Evolutionary conservation across 345 rosid genomes (phyloP).

Genomic region (Pistacia integerrima): DNA sequence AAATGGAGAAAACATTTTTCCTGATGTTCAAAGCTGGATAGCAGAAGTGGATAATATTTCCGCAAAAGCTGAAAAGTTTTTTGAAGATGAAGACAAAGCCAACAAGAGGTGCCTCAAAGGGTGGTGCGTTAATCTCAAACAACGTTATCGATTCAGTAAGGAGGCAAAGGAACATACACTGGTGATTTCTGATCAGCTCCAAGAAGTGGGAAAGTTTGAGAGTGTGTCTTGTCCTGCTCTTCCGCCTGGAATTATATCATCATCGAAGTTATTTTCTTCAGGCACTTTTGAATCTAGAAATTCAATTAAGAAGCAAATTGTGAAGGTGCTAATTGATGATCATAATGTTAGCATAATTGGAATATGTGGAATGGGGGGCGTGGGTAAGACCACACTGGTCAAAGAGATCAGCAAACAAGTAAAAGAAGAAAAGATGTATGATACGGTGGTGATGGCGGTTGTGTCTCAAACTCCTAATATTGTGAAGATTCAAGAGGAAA

Average conservation of each 20-base stretch:
- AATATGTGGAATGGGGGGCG: slow-evolving; percentile 18
- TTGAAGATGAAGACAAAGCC: too few relatives aligned
- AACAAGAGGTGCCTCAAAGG: too few relatives aligned
- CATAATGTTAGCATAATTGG: slow-evolving; percentile 14
- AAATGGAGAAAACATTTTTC: too few relatives aligned
- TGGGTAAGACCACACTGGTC: slow-evolving; percentile 18
- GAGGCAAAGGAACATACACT: too few relatives aligned
- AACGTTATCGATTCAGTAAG: too few relatives aligned
- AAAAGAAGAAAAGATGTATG: neutral
- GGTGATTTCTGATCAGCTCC: too few relatives aligned
- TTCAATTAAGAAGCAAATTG: too few relatives aligned
- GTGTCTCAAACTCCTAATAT: slow-evolving; percentile 8
- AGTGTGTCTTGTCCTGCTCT: too few relatives aligned
- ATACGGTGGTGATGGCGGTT: slow-evolving; percentile 2
- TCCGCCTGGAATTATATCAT: neutral
- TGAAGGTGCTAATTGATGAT: neutral
- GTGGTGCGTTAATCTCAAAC: too few relatives aligned
- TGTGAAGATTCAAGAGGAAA: slow-evolving; percentile 11
- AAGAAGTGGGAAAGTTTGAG: too few relatives aligned
- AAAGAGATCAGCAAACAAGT: slow-evolving; percentile 12
- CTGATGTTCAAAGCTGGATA: too few relatives aligned
- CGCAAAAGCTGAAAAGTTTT: too few relatives aligned
- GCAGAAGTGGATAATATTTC: neutral
- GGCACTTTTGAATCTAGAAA: neutral
- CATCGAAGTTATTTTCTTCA: neutral